Conservation (phyloP, 2,329 filamentous ascomycete species). For the Acrodontium crateriforme region DNA sequence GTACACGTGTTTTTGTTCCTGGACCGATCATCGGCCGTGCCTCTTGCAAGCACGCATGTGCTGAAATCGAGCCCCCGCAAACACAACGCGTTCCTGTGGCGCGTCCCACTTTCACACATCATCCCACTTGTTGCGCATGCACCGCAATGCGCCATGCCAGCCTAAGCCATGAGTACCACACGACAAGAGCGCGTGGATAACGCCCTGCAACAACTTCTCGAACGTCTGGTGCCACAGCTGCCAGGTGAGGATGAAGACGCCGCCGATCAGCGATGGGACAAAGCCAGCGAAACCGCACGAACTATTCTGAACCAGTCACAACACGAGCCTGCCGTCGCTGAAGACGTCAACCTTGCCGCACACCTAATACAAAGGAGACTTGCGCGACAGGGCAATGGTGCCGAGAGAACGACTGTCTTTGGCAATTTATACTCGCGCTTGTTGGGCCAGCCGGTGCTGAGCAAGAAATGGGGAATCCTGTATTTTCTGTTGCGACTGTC, state of each 20-base stretch:
- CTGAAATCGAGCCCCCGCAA: too few relatives aligned
- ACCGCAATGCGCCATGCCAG: too few relatives aligned
- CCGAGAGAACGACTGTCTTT: constrained; percentile 65
- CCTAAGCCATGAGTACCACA: constrained; percentile 12
- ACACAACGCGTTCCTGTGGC: too few relatives aligned
- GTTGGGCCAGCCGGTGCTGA: constrained; percentile 77
- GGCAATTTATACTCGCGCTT: constrained; percentile 83
- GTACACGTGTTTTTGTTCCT: too few relatives aligned
- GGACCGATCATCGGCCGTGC: too few relatives aligned
- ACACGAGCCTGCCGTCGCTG: constrained; percentile 41
- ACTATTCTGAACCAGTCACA: constrained; percentile 29
- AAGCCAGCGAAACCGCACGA: constrained; percentile 39
- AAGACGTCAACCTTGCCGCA: constrained; percentile 79
- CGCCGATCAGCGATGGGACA: constrained; percentile 55
- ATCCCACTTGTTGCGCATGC: constrained; percentile 1
- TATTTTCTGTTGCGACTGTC: constrained; percentile 78
- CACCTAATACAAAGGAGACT: constrained; percentile 85
- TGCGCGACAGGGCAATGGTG: constrained; percentile 60
- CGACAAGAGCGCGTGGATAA: constrained; percentile 52
- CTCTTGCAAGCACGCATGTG: too few relatives aligned
- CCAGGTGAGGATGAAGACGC: constrained; percentile 53
- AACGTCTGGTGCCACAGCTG: constrained; percentile 55
- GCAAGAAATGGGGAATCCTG: constrained; percentile 93
- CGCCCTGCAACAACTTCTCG: constrained; percentile 66
- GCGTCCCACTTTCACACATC: too few relatives aligned